phyloP scores from a whole-genome alignment of 257 asterid species.

The Solanum arcanum region DNA sequence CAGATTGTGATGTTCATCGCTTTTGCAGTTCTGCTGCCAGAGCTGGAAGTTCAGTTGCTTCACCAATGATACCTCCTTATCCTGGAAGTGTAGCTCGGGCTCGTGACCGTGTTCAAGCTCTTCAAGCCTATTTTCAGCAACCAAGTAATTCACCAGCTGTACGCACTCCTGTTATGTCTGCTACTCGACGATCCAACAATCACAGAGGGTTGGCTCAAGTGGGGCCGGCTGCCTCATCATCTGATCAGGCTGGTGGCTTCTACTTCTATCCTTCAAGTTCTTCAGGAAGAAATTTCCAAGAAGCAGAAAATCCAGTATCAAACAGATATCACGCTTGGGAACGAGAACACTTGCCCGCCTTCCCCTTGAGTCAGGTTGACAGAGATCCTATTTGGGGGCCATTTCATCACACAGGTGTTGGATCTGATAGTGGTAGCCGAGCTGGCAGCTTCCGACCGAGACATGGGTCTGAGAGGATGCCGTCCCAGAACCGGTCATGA shows the following conservation, averaged over 20 bases:
- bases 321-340: slow-evolving; percentile 47
- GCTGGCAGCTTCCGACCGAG: slow-evolving; percentile 43
- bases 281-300: slow-evolving; percentile 52
- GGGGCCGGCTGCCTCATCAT: slow-evolving; percentile 36
- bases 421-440: slow-evolving; percentile 30
- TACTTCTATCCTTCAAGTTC: slow-evolving; percentile 48
- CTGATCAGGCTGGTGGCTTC: slow-evolving; percentile 49
- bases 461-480: slow-evolving; percentile 73
- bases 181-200: slow-evolving; percentile 39
- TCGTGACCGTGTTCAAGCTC: slow-evolving; percentile 63
- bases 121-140: slow-evolving; percentile 64
- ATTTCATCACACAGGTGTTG: slow-evolving; percentile 35
- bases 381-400: slow-evolving; percentile 67
- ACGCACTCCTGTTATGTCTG: slow-evolving; percentile 30
- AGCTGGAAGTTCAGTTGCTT: slow-evolving; percentile 58
- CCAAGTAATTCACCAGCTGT: slow-evolving; percentile 34
- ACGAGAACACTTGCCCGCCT: slow-evolving; percentile 38
- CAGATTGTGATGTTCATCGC: not conserved
- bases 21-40: slow-evolving; percentile 53
- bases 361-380: slow-evolving; percentile 28
- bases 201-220: slow-evolving; percentile 46
- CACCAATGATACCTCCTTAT: slow-evolving; percentile 52
- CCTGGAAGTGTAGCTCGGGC: slow-evolving; percentile 46
- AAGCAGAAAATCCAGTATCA: slow-evolving; percentile 35
- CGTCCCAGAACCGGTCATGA: slow-evolving; percentile 58